Evolutionary conservation across 176 grass and related monocot genomes (phyloP), one percentile per base, ranked within the genome.

Genomic region (Eragrostis nindensis): DNA sequence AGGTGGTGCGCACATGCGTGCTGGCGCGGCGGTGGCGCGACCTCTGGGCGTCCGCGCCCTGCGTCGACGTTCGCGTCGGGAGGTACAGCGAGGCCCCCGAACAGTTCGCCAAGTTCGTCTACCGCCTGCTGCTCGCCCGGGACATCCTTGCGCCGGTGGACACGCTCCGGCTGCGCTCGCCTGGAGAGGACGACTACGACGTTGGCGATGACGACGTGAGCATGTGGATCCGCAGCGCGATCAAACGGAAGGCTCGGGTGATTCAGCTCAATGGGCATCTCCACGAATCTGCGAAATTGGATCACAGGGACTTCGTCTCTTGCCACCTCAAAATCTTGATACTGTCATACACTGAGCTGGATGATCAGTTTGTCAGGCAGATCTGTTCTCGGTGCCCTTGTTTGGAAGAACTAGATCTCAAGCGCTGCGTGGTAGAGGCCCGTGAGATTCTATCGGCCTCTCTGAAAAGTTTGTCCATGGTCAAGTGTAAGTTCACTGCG

Each of bases 401-500:
- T 15, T 56, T 86, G 47, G 76, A 86, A 54, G 84, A 80, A 12
- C 19, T 86, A 0, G 76, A 80, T n/a, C 68, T 80, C 9, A 86
- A 74, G 59, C 30, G 42, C 0, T 86, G 84, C 4, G 0, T 4
- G 14, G 59, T 74, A 0, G 62, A 3, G 6, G 26, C 47, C 8
- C 0, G 6, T 24, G 47, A 36, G n/a, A n/a, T n/a, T n/a, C n/a
- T n/a, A n/a, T n/a, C n/a, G n/a, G n/a, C n/a, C n/a, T n/a, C n/a
- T n/a, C n/a, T n/a, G n/a, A n/a, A n/a, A n/a, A n/a, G n/a, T n/a
- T n/a, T n/a, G n/a, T n/a, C n/a, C n/a, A n/a, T n/a, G n/a, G n/a
- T n/a, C n/a, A n/a, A n/a, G n/a, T n/a, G n/a, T n/a, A n/a, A n/a
- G n/a, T n/a, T n/a, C n/a, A n/a, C n/a, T n/a, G n/a, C n/a, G n/a